These are phyloP conservation scores for Flaveria sonorensis DNA, from an alignment of 129 eudicot genomes.

Conservation along the genomic window DNA sequence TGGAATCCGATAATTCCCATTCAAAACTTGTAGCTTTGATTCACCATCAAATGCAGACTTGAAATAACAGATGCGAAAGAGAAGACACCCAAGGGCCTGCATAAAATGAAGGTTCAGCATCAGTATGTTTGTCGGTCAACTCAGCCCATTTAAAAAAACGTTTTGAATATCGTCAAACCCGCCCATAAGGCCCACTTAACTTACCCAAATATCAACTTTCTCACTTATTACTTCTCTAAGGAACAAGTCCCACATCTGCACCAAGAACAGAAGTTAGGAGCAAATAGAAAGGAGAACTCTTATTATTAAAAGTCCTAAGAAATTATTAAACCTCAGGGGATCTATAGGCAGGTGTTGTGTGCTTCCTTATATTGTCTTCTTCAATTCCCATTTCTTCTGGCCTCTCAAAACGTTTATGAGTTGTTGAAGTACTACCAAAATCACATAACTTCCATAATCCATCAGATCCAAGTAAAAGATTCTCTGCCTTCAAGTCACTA, in stretches of 20 bases:
- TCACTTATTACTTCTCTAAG: slow-evolving; percentile 84
- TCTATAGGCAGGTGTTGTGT: slow-evolving; percentile 98
- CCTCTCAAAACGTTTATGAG: slow-evolving; percentile 91
- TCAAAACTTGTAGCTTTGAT: slow-evolving; percentile 93
- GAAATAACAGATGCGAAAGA: slow-evolving; percentile 82
- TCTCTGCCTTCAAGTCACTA: slow-evolving; percentile 99
- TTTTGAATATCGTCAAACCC: not conserved
- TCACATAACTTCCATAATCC: slow-evolving; percentile 98
- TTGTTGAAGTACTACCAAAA: slow-evolving; percentile 93
- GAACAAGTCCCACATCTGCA: slow-evolving; percentile 97
- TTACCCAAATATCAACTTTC: slow-evolving; percentile 99
- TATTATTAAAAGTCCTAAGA: not conserved
- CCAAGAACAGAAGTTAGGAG: slow-evolving; percentile 31
- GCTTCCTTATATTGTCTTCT: slow-evolving; percentile 95
- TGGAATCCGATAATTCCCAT: slow-evolving; percentile 97
- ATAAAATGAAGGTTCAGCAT: slow-evolving; percentile 11
- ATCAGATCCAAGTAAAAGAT: slow-evolving; percentile 82
- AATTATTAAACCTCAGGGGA: slow-evolving; percentile 82
- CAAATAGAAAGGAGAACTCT: slow-evolving; percentile 12
- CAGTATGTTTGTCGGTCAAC: not conserved
- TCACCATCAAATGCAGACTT: slow-evolving; percentile 99
- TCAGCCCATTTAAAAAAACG: not conserved
- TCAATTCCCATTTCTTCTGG: slow-evolving; percentile 99
- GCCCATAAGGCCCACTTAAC: slow-evolving; percentile 24
- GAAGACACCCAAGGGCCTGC: slow-evolving; percentile 96